phyloP scores from a whole-genome alignment of 2,329 filamentous ascomycete species.

The Trichoderma hamatum region DNA sequence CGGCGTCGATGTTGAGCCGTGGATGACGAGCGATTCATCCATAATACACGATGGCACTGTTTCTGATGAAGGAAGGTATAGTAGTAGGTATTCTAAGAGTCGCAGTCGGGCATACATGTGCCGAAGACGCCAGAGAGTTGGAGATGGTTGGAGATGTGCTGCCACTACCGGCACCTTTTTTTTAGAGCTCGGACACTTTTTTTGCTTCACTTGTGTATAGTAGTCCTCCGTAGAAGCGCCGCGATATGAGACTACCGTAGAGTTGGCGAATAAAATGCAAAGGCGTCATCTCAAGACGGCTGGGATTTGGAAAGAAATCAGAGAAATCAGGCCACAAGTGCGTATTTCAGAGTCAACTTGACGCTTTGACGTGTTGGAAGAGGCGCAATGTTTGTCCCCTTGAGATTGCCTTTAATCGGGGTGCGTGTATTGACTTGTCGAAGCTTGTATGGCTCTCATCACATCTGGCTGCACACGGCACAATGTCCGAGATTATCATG shows the following conservation, averaged over 20 bases:
- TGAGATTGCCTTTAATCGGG: no score
- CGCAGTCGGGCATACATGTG: conserved; percentile 4
- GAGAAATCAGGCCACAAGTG: background rate
- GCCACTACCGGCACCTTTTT: background rate
- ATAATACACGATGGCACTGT: background rate
- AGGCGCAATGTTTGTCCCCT: background rate
- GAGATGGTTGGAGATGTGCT: background rate
- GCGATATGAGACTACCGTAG: background rate
- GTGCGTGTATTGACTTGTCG: no score
- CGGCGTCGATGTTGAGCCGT: background rate
- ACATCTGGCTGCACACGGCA: no score
- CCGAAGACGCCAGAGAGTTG: background rate
- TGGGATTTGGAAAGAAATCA: background rate
- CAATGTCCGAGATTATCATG: no score
- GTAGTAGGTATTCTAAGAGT: background rate
- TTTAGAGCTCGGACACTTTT: background rate
- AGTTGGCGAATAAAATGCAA: background rate
- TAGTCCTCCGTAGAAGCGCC: conserved; percentile 13
- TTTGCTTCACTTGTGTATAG: no score
- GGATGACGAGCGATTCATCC: background rate
- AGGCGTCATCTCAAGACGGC: background rate
- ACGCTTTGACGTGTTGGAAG: background rate
- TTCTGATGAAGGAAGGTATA: background rate
- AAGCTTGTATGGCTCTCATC: no score
- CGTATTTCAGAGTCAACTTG: background rate